A percentile compares a stretch with the other conserved stretches of the same genome.
These are phyloP conservation scores for Alternaria triticina DNA, from an alignment of 2,329 filamentous ascomycete species.

Conservation along the genomic window DNA sequence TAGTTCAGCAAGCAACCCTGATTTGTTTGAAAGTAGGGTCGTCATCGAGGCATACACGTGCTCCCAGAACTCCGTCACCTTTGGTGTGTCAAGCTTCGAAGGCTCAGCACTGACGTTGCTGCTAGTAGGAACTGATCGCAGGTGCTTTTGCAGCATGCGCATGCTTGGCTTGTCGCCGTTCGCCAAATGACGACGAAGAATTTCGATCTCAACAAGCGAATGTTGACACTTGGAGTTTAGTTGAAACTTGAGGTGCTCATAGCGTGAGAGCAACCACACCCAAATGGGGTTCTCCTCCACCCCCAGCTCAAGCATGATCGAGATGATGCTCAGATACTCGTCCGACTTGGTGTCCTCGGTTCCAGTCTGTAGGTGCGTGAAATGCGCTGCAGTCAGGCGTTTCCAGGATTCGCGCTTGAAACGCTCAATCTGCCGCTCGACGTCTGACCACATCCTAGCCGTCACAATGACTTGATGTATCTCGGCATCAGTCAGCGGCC, in stretches of 20 bases:
- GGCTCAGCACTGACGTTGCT: conserved; percentile 61
- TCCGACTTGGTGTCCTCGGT: conserved; percentile 65
- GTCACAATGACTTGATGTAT: conserved; percentile 87
- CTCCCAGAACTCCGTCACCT: conserved; percentile 92
- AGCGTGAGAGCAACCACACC: conserved; percentile 91
- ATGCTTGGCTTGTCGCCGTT: conserved; percentile 73
- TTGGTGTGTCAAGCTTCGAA: conserved; percentile 73
- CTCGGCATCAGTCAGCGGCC: conserved; percentile 74
- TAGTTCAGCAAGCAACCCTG: conserved; percentile 86
- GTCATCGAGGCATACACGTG: conserved; percentile 78
- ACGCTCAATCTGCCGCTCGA: conserved; percentile 81
- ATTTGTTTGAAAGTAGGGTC: conserved; percentile 73
- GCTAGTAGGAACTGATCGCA: conserved; percentile 75
- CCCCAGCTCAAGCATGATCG: conserved; percentile 87
- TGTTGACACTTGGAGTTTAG: conserved; percentile 82
- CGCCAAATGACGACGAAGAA: conserved; percentile 81
- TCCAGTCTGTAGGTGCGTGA: conserved; percentile 54
- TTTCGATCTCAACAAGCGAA: conserved; percentile 90
- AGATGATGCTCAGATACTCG: conserved; percentile 91
- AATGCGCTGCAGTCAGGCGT: conserved; percentile 72
- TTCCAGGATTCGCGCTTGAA: conserved; percentile 94
- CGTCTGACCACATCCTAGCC: conserved; percentile 93
- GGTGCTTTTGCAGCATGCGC: conserved; percentile 73
- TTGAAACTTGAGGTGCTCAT: conserved; percentile 86
- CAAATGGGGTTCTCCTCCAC: conserved; percentile 96